These are phyloP conservation scores for Hypoxylon sp. DNA, from an alignment of 2,329 filamentous ascomycete genomes.

Conservation along the genomic window DNA sequence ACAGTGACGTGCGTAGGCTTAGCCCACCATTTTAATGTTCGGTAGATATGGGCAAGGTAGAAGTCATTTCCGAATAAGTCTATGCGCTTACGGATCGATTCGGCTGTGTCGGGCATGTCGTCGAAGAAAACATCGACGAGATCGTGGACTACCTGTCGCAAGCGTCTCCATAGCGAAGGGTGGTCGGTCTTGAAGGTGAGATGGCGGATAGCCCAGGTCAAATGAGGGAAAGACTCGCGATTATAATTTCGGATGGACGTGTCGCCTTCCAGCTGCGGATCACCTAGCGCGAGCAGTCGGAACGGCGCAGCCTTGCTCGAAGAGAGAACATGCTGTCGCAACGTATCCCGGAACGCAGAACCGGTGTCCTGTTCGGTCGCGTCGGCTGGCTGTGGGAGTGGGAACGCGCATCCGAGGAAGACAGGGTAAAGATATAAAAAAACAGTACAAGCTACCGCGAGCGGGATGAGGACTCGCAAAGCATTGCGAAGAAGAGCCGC, in stretches of 20 bases:
- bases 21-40: conserved; percentile 85
- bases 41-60: conserved; percentile 93
- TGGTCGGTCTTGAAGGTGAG: conserved; percentile 61
- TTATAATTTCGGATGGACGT: conserved; percentile 78
- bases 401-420: conserved; percentile 85
- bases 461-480: conserved; percentile 69
- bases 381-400: conserved; percentile 58
- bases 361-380: conserved; percentile 27
- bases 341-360: conserved; percentile 56
- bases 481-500: conserved; percentile 67
- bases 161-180: conserved; percentile 62
- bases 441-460: conserved; percentile 76
- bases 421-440: conserved; percentile 92
- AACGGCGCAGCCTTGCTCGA: conserved; percentile 73
- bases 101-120: conserved; percentile 76
- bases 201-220: conserved; percentile 61
- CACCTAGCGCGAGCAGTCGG: conserved; percentile 86
- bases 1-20: conserved; percentile 88
- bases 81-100: conserved; percentile 80
- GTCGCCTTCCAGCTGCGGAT: conserved; percentile 94
- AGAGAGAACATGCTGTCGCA: conserved; percentile 51
- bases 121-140: conserved; percentile 71
- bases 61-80: conserved; percentile 95
- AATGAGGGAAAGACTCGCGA: conserved; percentile 66
- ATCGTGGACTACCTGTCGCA: conserved; percentile 68